phyloP scores from a whole-genome alignment of 768 basidiomycete species.

The Xerocomus brunneocitrinus region DNA sequence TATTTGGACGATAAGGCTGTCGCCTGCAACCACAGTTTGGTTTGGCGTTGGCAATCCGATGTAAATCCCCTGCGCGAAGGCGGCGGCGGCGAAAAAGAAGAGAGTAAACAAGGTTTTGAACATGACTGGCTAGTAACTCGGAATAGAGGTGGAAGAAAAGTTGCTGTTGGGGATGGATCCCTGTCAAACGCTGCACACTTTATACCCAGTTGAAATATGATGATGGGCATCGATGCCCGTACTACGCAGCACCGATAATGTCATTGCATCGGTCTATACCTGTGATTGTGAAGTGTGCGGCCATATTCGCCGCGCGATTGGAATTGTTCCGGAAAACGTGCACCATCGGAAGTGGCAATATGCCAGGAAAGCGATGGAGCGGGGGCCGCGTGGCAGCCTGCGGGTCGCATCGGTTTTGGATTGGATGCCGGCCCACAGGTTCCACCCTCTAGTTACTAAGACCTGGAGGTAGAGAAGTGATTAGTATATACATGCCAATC shows the following conservation, averaged over 20 bases:
- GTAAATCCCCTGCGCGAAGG: constrained; percentile 37
- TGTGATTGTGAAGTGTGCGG: background rate
- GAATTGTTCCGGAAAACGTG: background rate
- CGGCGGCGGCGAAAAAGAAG: constrained; percentile 31
- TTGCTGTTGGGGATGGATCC: background rate
- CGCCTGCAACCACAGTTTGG: constrained; percentile 34
- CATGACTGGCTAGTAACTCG: constrained; percentile 7
- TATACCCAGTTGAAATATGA: constrained; percentile 4
- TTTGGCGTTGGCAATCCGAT: constrained; percentile 37
- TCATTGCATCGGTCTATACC: background rate
- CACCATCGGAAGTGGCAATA: background rate
- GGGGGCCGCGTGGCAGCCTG: background rate
- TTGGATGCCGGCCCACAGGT: background rate
- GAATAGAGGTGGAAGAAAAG: background rate
- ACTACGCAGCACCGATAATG: background rate
- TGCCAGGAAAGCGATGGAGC: background rate
- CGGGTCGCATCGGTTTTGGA: background rate
- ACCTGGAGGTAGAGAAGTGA: background rate
- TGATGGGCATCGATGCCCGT: constrained; percentile 6
- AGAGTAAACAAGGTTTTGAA: constrained; percentile 11
- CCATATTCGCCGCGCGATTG: background rate
- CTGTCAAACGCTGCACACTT: background rate
- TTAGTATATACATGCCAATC: too few species aligned
- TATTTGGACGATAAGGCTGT: constrained; percentile 40
- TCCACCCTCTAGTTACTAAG: background rate